phyloP scores from a whole-genome alignment of 78 protist species.

The Dictyostelium discoideum region DNA sequence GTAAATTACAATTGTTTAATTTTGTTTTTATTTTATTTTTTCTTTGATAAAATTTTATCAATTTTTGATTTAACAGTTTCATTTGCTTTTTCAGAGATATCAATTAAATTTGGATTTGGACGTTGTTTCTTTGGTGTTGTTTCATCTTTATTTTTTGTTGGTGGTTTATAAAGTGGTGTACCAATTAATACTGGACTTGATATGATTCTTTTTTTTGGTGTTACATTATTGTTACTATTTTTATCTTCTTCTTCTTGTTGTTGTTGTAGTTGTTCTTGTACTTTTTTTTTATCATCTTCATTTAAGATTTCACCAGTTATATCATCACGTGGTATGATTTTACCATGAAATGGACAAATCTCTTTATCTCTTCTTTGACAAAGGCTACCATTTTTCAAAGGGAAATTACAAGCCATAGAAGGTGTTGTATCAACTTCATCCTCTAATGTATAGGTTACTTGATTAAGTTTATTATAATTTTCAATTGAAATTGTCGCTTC shows the following conservation, averaged over 20 bases:
- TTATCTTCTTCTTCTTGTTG: background rate
- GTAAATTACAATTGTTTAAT: background rate
- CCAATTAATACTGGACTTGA: background rate
- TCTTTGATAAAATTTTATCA: background rate
- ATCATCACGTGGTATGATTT: constrained; percentile 51
- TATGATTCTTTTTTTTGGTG: background rate
- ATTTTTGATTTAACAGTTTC: constrained; percentile 14
- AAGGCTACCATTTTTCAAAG: constrained; percentile 49
- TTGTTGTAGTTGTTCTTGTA: background rate
- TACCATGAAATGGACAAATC: constrained; percentile 71
- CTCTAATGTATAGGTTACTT: constrained; percentile 22
- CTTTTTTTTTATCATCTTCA: background rate
- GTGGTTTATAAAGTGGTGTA: background rate
- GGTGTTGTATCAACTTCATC: background rate
- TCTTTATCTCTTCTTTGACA: constrained; percentile 48
- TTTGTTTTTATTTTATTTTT: background rate
- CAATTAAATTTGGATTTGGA: background rate
- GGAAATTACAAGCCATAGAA: background rate
- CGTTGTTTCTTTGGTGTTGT: constrained; percentile 9
- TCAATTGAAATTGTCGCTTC: constrained; percentile 23
- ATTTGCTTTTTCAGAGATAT: constrained; percentile 18
- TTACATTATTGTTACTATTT: background rate
- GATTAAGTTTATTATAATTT: constrained; percentile 19
- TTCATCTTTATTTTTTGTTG: background rate
- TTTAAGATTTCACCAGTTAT: constrained; percentile 30